These are phyloP conservation scores for Trypanosoma rangeli DNA, from an alignment of 208 protist species.

Conservation along the genomic window DNA sequence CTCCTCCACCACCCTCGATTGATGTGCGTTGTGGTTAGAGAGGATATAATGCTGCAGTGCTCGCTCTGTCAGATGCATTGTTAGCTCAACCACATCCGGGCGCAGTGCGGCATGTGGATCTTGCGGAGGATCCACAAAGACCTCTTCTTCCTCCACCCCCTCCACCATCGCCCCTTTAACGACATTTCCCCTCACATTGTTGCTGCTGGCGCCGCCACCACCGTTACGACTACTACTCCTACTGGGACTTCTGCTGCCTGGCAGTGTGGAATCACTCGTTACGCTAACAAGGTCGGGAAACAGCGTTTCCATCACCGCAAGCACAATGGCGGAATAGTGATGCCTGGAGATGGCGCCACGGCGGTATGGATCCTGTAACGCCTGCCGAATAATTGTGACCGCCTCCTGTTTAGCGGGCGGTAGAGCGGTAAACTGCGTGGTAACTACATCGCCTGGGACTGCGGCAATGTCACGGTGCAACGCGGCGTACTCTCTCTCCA, in stretches of 20 bases:
- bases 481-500: neutral
- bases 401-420: slow-evolving; percentile 20
- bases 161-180: neutral
- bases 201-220: neutral
- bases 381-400: slow-evolving; percentile 7
- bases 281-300: slow-evolving; percentile 10
- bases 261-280: neutral
- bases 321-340: slow-evolving; percentile 21
- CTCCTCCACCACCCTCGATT: neutral
- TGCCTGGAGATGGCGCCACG: slow-evolving; percentile 14
- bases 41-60: slow-evolving; percentile 9
- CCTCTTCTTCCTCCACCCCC: neutral
- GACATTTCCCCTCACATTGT: neutral
- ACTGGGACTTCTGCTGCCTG: neutral
- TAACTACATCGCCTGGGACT: neutral
- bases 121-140: slow-evolving; percentile 10
- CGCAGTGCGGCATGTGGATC: slow-evolving; percentile 9
- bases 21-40: neutral
- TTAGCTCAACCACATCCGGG: slow-evolving; percentile 4
- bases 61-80: neutral
- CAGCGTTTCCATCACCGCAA: slow-evolving; percentile 21
- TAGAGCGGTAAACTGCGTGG: neutral
- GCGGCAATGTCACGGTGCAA: neutral
- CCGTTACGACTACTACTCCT: neutral
- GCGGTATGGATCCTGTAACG: slow-evolving; percentile 14